Conservation (phyloP, 202 grass and related monocot genomes). For the Dendrocalamus latiflorus region DNA sequence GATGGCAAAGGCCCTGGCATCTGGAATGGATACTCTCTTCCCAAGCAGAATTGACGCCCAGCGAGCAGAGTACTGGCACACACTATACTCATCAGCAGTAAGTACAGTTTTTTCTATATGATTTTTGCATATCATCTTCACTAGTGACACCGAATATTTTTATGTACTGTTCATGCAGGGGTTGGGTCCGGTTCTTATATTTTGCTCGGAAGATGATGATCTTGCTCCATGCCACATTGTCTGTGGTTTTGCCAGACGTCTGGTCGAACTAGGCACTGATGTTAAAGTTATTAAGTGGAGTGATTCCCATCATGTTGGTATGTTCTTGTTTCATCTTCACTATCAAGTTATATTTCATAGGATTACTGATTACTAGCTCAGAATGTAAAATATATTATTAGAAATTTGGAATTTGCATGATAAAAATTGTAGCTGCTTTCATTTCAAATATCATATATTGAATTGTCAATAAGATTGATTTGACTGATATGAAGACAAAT, state of each 20-base stretch:
- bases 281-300: slow-evolving; percentile 83
- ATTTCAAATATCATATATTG: slow-evolving; percentile 1
- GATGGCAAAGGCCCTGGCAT: slow-evolving; percentile 69
- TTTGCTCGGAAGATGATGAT: slow-evolving; percentile 91
- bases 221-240: slow-evolving; percentile 67
- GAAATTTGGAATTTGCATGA: too few relatives aligned
- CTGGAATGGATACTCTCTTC: slow-evolving; percentile 82
- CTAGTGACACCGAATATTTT: background rate
- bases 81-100: slow-evolving; percentile 79
- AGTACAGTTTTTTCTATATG: slow-evolving; percentile 12
- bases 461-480: background rate
- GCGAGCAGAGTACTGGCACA: slow-evolving; percentile 85
- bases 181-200: slow-evolving; percentile 77
- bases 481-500: background rate
- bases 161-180: slow-evolving; percentile 45
- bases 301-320: slow-evolving; percentile 64
- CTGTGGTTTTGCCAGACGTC: slow-evolving; percentile 60
- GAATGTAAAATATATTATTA: too few relatives aligned
- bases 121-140: background rate
- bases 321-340: slow-evolving; percentile 6
- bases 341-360: background rate
- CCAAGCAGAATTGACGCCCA: slow-evolving; percentile 90
- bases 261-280: slow-evolving; percentile 63
- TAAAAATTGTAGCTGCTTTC: background rate
- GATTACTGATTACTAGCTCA: too few relatives aligned